These are phyloP conservation scores for Teunomyces stri DNA, from an alignment of 805 yeast species.

Conservation along the genomic window DNA sequence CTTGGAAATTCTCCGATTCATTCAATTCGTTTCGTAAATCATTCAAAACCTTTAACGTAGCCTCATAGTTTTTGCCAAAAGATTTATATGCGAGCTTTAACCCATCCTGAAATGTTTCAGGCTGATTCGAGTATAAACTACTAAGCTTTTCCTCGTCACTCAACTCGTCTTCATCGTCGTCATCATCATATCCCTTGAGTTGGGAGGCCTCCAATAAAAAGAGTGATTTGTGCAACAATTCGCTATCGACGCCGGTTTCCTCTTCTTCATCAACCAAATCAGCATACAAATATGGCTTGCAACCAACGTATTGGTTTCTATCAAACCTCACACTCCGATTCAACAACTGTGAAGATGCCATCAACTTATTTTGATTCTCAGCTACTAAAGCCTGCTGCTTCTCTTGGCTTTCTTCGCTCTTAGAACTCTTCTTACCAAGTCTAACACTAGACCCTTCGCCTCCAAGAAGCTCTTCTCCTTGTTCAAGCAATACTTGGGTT, in stretches of 20 bases:
- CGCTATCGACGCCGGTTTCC: slow-evolving; percentile 14
- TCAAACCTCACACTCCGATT: slow-evolving; percentile 18
- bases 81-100: slow-evolving; percentile 71
- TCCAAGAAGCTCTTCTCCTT: slow-evolving; percentile 74
- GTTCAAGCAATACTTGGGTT: slow-evolving; percentile 76
- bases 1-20: slow-evolving; percentile 63
- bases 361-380: slow-evolving; percentile 8
- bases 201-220: slow-evolving; percentile 18
- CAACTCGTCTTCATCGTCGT: slow-evolving; percentile 20
- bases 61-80: slow-evolving; percentile 60
- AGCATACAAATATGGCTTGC: slow-evolving; percentile 27
- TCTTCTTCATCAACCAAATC: slow-evolving; percentile 32
- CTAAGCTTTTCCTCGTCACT: slow-evolving; percentile 35
- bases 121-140: slow-evolving; percentile 85
- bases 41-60: slow-evolving; percentile 63
- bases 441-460: slow-evolving; percentile 65
- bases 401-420: not conserved
- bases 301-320: slow-evolving; percentile 18
- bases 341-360: slow-evolving; percentile 27
- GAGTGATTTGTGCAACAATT: slow-evolving; percentile 21
- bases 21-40: slow-evolving; percentile 61
- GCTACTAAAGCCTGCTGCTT: not conserved
- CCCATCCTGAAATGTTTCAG: slow-evolving; percentile 68
- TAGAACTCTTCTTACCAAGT: slow-evolving; percentile 4
- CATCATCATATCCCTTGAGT: slow-evolving; percentile 23